A percentile compares a stretch with the other conserved stretches of the same genome.
Evolutionary conservation across 1,139 yeast species (phyloP).

Genomic region (Suhomyces taliae): DNA sequence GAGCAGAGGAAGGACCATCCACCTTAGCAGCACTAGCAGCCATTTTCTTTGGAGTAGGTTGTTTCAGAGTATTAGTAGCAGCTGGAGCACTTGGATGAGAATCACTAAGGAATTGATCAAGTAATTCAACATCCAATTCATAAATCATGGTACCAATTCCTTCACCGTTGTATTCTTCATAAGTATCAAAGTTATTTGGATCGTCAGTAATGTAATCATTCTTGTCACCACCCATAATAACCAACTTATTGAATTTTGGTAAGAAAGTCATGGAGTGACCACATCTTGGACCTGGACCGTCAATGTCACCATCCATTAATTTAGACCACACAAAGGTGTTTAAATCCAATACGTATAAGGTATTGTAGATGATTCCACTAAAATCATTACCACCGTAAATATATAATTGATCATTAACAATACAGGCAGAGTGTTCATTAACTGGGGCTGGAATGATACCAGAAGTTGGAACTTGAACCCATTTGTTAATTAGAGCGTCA

Average conservation of each 20-base stretch:
- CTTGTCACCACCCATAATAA: slow-evolving; percentile 92
- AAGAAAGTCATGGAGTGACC: slow-evolving; percentile 90
- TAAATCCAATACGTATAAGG: slow-evolving; percentile 75
- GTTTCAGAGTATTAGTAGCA: slow-evolving; percentile 1
- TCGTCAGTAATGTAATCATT: slow-evolving; percentile 52
- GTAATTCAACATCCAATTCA: slow-evolving; percentile 52
- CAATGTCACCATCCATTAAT: slow-evolving; percentile 44
- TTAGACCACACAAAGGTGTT: slow-evolving; percentile 72
- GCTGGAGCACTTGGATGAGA: slow-evolving; percentile 14
- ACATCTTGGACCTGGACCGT: slow-evolving; percentile 79
- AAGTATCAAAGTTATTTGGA: slow-evolving; percentile 42
- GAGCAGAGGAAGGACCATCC: slow-evolving; percentile 17
- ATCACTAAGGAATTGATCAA: slow-evolving; percentile 33
- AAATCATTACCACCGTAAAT: slow-evolving; percentile 89
- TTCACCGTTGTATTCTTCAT: slow-evolving; percentile 53
- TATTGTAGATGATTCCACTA: slow-evolving; percentile 68
- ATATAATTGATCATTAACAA: slow-evolving; percentile 77
- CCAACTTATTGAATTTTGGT: slow-evolving; percentile 62
- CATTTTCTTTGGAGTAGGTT: slow-evolving; percentile 9
- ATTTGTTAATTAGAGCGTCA: slow-evolving; percentile 66
- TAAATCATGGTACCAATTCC: slow-evolving; percentile 59
- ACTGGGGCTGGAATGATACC: slow-evolving; percentile 81
- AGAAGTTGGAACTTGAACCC: slow-evolving; percentile 55
- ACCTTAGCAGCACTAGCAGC: slow-evolving; percentile 16
- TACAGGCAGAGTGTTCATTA: slow-evolving; percentile 86